Percentiles rank a stretch among this genome's conserved stretches.
These are phyloP conservation scores for Arthrinium phaeospermum DNA, from an alignment of 2,329 filamentous ascomycete genomes.

Conservation along the genomic window DNA sequence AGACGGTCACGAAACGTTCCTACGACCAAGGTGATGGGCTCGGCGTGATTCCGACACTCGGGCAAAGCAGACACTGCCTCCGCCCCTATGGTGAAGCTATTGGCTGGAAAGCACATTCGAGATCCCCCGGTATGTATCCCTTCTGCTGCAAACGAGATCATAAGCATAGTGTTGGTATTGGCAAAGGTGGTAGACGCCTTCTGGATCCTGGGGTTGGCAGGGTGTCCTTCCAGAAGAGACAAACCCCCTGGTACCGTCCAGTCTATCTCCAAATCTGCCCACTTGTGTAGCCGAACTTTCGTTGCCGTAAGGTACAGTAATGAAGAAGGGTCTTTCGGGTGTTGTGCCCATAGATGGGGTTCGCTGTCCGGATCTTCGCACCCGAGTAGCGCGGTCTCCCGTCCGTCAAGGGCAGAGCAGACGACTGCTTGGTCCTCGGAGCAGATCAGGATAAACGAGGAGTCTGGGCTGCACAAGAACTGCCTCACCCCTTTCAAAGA, in stretches of 20 bases:
- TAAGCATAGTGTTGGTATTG: not conserved
- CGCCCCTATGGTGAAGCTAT: not conserved
- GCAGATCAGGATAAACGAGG: not conserved
- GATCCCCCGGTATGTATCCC: not conserved
- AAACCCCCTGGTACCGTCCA: not conserved
- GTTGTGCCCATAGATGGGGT: not conserved
- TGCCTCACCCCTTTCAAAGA: not conserved
- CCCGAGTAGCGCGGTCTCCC: too few relatives aligned
- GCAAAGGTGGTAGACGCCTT: not conserved
- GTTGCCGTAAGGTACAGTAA: not conserved
- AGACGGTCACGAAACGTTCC: not conserved
- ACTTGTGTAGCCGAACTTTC: not conserved
- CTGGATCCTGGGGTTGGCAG: not conserved
- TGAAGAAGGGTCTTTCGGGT: not conserved
- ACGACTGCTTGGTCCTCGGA: not conserved
- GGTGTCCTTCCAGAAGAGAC: not conserved
- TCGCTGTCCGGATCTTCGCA: not conserved
- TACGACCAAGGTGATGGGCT: not conserved
- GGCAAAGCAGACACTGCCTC: not conserved
- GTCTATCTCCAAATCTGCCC: not conserved
- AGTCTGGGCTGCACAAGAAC: not conserved
- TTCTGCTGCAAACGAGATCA: not conserved
- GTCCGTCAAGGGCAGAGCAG: not conserved
- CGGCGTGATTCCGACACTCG: not conserved
- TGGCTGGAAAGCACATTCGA: not conserved